A percentile compares a stretch with the other conserved stretches of the same genome.
phyloP scores from a whole-genome alignment of 495 filamentous ascomycete genomes.

The Lasiosphaeria ovina region DNA sequence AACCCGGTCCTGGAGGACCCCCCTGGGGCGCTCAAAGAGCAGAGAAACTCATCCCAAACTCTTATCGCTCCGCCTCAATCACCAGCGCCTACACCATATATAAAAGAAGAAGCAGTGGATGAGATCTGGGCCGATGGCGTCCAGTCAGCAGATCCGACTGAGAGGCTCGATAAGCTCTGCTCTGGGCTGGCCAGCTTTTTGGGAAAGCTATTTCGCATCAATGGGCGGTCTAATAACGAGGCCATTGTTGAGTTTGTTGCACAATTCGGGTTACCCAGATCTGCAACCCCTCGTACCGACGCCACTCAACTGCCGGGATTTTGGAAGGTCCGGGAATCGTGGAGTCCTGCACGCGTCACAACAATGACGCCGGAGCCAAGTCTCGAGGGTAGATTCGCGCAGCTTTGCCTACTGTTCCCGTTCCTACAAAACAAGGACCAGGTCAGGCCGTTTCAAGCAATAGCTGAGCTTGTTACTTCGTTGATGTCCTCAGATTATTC shows the following conservation, averaged over 20 bases:
- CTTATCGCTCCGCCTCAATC: too few relatives aligned
- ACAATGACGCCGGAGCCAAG: neutral
- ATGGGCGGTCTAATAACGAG: neutral
- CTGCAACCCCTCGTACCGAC: neutral
- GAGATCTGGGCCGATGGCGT: too few relatives aligned
- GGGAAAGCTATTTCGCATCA: conserved; percentile 5
- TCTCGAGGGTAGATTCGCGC: conserved; percentile 12
- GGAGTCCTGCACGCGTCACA: neutral
- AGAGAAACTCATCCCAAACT: too few relatives aligned
- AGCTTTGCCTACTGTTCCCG: conserved; percentile 5
- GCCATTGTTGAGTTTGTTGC: conserved; percentile 6
- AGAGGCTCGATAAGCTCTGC: neutral
- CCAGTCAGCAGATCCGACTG: too few relatives aligned
- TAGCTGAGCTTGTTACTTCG: conserved; percentile 4
- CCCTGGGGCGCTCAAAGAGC: too few relatives aligned
- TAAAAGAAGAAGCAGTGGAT: too few relatives aligned
- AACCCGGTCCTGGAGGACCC: too few relatives aligned
- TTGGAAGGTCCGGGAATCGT: conserved; percentile 11
- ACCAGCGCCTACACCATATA: too few relatives aligned
- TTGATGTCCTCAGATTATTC: conserved; percentile 17
- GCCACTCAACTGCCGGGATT: neutral
- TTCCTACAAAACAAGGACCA: neutral
- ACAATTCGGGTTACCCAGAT: neutral
- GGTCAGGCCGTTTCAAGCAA: neutral
- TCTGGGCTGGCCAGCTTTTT: conserved; percentile 6